phyloP scores from a whole-genome alignment of 257 asterid genomes.

The Capsicum pubescens region DNA sequence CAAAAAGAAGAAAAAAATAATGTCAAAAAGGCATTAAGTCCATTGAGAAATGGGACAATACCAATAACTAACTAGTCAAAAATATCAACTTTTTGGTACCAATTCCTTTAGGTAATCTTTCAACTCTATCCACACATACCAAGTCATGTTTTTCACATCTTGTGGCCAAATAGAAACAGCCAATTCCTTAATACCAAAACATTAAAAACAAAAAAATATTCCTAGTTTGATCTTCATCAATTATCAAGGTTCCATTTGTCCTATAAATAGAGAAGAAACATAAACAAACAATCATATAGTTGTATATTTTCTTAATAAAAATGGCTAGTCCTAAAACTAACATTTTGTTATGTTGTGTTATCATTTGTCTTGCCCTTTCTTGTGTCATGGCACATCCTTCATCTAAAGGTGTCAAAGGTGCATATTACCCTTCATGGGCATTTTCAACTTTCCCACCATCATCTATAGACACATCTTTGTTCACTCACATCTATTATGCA shows the following conservation, averaged over 20 bases:
- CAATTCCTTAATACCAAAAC: slow-evolving; percentile 6
- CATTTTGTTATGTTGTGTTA: not conserved
- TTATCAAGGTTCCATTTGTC: slow-evolving; percentile 25
- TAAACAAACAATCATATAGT: not conserved
- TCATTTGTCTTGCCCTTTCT: not conserved
- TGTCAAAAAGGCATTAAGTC: not conserved
- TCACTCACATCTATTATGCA: slow-evolving; percentile 73
- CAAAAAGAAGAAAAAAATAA: accelerated
- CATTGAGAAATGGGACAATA: not conserved
- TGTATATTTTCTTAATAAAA: not conserved
- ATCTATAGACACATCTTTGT: slow-evolving; percentile 55
- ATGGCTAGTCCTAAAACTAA: not conserved
- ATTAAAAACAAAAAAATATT: not conserved
- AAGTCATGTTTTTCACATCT: not conserved
- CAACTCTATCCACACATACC: slow-evolving; percentile 26
- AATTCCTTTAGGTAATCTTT: not conserved
- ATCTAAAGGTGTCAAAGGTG: slow-evolving; percentile 57
- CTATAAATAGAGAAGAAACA: slow-evolving; percentile 1
- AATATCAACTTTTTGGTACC: not conserved
- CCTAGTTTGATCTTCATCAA: not conserved
- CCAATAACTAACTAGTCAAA: slow-evolving; percentile 8
- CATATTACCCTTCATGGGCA: slow-evolving; percentile 68
- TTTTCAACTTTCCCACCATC: slow-evolving; percentile 46
- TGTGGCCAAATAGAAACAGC: not conserved
- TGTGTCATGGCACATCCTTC: slow-evolving; percentile 31